These are phyloP conservation scores for Stramenopiles sp. DNA, from an alignment of 352 stramenopile genomes.

Conservation along the genomic window DNA sequence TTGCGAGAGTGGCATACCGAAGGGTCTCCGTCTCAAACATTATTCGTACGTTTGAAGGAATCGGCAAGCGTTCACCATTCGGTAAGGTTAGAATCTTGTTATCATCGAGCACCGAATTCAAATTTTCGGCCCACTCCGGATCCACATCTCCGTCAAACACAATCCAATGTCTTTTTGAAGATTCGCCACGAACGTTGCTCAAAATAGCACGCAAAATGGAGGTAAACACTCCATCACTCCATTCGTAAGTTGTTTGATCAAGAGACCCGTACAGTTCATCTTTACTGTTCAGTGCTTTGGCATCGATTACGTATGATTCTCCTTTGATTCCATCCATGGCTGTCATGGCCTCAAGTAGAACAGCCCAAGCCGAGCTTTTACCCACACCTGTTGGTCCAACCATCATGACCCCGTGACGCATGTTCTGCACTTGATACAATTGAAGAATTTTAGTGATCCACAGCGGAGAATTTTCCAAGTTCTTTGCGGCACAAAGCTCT, in stretches of 20 bases:
- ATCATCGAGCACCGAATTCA: conserved; percentile 99
- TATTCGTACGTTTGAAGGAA: conserved; percentile 95
- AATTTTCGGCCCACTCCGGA: conserved; percentile 99
- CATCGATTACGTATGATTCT: conserved; percentile 94
- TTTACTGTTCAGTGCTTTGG: conserved; percentile 88
- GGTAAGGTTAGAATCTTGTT: conserved; percentile 97
- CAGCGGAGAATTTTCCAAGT: conserved; percentile 56
- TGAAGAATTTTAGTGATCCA: conserved; percentile 98
- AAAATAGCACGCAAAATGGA: conserved; percentile 80
- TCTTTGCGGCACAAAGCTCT: conserved; percentile 64
- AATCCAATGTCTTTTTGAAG: conserved; percentile 86
- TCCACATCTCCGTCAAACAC: conserved; percentile 99
- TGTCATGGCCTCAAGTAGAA: conserved; percentile 79
- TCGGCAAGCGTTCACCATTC: conserved; percentile 89
- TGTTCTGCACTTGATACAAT: conserved; percentile 87
- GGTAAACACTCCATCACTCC: conserved; percentile 98
- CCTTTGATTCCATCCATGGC: conserved; percentile 81
- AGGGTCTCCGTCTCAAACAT: conserved; percentile 99
- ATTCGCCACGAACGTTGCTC: conserved; percentile 85
- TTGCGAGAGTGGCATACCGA: conserved; percentile 90
- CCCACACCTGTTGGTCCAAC: conserved; percentile 75
- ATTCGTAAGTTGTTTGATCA: conserved; percentile 97
- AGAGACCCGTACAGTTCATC: conserved; percentile 94
- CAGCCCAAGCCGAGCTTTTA: conserved; percentile 81
- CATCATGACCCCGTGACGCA: conserved; percentile 35